Evolutionary conservation across 192 early-diverging fungal genomes (phyloP), one percentile per base, ranked within the genome.

Genomic region (Dimargaris xerosporica): DNA sequence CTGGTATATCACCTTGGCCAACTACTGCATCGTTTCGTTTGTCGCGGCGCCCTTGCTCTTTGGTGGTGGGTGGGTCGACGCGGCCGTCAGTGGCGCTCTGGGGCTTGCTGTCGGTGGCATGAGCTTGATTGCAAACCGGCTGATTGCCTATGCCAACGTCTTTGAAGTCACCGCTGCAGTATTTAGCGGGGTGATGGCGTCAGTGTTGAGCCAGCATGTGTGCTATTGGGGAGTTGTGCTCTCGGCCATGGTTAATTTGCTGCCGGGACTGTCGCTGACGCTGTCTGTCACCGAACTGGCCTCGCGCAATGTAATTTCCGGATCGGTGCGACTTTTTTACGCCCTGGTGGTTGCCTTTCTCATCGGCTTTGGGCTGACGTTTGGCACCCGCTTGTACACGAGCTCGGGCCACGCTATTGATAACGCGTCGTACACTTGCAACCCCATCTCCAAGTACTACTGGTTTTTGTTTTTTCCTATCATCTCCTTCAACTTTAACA

Each of bases 201-300:
- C 80, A 30, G 69, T 82, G 29, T 66, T 87, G 56, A 73, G 75
- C 42, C 71, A 78, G 39, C 63, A 82, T 25, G 74, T 87, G 42
- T 85, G 83, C 66, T 87, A 80, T 62, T 72, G 76, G 39, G 76
- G 80, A 0, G 82, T 84, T 11, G 67, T 80, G 2, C 70, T 88
- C 11, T 71, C 84, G 0, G 81, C 80, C 30, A 71, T 82, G 53
- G 78, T 83, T 17, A 73, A 83, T 67, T 65, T 83, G 31, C 71
- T 86, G 6, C 82, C 85, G 0, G 93, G 93, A 11, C 76, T 93
- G 48, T 71, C 81, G 9, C 67, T 96, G 60, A 96, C 93, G 0
- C 76, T 85, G 50, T 73, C 86, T 21, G 85, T 96, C 54, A 90
- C 91, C 70, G 93, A 96, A 65, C 70, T 96, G 65, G 80, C 86